phyloP scores from a whole-genome alignment of 768 basidiomycete species.

The Tylopilus plumbeoviolaceoides region DNA sequence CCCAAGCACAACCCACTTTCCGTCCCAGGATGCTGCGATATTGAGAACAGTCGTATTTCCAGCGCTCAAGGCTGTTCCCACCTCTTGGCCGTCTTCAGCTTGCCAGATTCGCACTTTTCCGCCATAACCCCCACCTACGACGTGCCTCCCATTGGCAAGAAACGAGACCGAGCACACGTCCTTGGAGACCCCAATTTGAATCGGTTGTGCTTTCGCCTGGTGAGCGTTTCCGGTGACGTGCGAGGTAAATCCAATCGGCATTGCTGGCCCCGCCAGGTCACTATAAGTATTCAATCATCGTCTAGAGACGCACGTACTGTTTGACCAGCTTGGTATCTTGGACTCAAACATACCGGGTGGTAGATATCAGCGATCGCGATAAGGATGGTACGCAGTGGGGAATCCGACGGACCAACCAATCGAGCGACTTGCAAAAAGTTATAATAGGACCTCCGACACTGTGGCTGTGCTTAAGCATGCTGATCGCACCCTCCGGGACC shows the following conservation, averaged over 20 bases:
- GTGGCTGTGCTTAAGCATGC: too few species aligned
- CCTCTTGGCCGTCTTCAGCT: not conserved
- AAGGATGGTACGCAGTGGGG: too few species aligned
- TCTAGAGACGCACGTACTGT: not conserved
- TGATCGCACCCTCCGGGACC: too few species aligned
- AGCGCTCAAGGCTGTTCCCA: constrained; percentile 4
- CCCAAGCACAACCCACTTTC: constrained; percentile 8
- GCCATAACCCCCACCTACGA: constrained; percentile 9
- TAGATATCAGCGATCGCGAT: not conserved
- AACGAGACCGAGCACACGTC: constrained; percentile 10
- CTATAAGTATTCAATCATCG: not conserved
- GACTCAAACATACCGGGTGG: not conserved
- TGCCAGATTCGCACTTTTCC: constrained; percentile 7
- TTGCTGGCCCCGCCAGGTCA: too few species aligned
- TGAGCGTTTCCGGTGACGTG: not conserved
- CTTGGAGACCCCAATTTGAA: constrained; percentile 1
- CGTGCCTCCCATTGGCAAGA: constrained; percentile 1
- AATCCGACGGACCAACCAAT: too few species aligned
- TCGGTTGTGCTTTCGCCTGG: not conserved
- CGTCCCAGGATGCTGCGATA: constrained; percentile 5
- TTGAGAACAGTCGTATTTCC: constrained; percentile 3
- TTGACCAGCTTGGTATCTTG: not conserved
- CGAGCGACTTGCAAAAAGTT: too few species aligned
- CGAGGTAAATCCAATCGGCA: not conserved
- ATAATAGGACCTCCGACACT: too few species aligned